These are phyloP conservation scores for Diutina pseudorugosa DNA, from an alignment of 1,139 yeast genomes.

Conservation along the genomic window DNA sequence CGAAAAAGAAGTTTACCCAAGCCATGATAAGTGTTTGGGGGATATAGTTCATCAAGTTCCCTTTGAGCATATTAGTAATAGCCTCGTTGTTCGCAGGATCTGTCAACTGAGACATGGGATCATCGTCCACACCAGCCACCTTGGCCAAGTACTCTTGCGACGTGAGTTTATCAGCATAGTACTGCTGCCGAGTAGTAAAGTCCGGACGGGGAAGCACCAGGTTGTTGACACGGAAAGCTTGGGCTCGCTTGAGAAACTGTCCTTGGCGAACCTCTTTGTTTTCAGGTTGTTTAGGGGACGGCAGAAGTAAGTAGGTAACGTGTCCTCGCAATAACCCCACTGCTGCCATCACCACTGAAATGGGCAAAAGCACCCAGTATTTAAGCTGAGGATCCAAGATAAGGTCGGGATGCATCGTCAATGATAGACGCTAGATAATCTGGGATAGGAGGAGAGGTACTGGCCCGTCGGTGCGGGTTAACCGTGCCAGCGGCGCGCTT, in stretches of 20 bases:
- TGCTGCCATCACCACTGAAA: slow-evolving; percentile 78
- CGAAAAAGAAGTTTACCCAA: slow-evolving; percentile 90
- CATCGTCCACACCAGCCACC: slow-evolving; percentile 13
- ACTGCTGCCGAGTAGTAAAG: slow-evolving; percentile 35
- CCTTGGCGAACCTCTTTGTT: slow-evolving; percentile 24
- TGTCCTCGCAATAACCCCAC: slow-evolving; percentile 77
- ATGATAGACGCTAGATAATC: background rate
- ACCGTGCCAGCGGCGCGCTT: background rate
- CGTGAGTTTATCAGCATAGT: slow-evolving; percentile 32
- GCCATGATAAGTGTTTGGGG: slow-evolving; percentile 94
- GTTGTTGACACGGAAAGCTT: slow-evolving; percentile 37
- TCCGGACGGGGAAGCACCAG: slow-evolving; percentile 32
- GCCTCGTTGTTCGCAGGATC: slow-evolving; percentile 68
- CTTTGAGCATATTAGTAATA: slow-evolving; percentile 70
- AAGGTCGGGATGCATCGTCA: background rate
- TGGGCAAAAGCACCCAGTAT: slow-evolving; percentile 87
- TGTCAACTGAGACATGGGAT: slow-evolving; percentile 47
- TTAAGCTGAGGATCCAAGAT: slow-evolving; percentile 67
- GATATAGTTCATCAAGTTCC: slow-evolving; percentile 68
- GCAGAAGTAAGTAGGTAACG: slow-evolving; percentile 45
- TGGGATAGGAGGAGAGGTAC: background rate
- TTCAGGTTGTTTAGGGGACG: slow-evolving; percentile 44
- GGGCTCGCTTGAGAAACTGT: slow-evolving; percentile 45
- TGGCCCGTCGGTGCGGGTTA: background rate
- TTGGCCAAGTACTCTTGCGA: slow-evolving; percentile 36